A percentile compares a stretch with the other conserved stretches of the same genome.
Conservation (phyloP, 805 yeast species). For the Wickerhamiella musiphila region DNA sequence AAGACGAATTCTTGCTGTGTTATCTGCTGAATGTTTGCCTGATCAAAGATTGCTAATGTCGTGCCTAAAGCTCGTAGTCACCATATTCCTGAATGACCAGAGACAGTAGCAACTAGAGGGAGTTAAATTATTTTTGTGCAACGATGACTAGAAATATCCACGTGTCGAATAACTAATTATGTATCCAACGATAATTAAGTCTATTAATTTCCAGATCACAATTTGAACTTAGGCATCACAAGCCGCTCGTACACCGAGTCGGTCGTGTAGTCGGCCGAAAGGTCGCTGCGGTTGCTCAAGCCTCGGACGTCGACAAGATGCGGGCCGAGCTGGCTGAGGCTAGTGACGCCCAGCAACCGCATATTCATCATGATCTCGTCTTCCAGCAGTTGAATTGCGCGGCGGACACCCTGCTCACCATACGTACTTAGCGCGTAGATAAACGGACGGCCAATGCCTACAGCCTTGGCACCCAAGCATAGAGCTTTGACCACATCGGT, state of each 20-base stretch:
- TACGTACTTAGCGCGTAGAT: constrained; percentile 64
- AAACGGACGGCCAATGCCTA: constrained; percentile 62
- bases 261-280: constrained; percentile 11
- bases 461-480: constrained; percentile 60
- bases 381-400: constrained; percentile 47
- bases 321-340: constrained; percentile 40
- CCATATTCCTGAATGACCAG: too few species aligned
- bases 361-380: constrained; percentile 61
- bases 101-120: too few species aligned
- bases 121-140: too few species aligned
- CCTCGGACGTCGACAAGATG: constrained; percentile 41
- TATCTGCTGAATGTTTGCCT: constrained; percentile 33
- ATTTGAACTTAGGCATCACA: constrained; percentile 12
- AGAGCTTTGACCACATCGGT: constrained; percentile 63
- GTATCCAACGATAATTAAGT: neutral
- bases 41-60: too few species aligned
- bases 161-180: neutral
- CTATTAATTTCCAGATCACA: neutral
- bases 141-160: too few species aligned
- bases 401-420: constrained; percentile 55
- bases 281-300: constrained; percentile 15
- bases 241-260: constrained; percentile 13
- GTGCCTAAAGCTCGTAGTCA: too few species aligned
- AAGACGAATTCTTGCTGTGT: constrained; percentile 83
- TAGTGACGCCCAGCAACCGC: constrained; percentile 61